These are phyloP conservation scores for Pythium phragmiticola DNA, from an alignment of 352 stramenopile genomes.

Conservation along the genomic window DNA sequence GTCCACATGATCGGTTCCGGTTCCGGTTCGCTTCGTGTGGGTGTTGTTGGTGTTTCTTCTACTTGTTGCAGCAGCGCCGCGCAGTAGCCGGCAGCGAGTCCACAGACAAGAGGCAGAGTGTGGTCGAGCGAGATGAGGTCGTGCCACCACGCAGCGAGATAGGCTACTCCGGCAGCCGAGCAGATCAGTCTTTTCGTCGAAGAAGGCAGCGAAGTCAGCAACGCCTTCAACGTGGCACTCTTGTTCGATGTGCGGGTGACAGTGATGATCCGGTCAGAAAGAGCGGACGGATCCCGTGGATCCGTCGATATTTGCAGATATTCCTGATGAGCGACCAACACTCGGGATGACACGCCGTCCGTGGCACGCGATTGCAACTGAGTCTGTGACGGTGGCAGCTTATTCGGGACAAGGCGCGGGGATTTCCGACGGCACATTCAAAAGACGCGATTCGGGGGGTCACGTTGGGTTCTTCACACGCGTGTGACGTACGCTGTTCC, in stretches of 20 bases:
- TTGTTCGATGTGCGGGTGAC: neutral
- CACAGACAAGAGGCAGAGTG: constrained; percentile 4
- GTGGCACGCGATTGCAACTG: neutral
- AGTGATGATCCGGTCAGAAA: constrained; percentile 11
- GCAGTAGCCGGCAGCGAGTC: neutral
- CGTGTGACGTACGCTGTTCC: neutral
- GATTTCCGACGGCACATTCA: neutral
- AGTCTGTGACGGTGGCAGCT: neutral
- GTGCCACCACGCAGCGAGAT: neutral
- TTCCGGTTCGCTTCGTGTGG: constrained; percentile 1
- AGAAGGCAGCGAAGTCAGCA: constrained; percentile 26
- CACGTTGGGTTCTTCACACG: neutral
- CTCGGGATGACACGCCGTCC: constrained; percentile 8
- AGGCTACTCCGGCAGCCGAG: constrained; percentile 2
- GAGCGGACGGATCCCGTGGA: neutral
- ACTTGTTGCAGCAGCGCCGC: neutral
- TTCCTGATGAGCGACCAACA: constrained; percentile 18
- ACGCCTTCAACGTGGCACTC: constrained; percentile 3
- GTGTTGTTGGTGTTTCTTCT: neutral
- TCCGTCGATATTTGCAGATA: constrained; percentile 1
- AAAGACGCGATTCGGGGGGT: neutral
- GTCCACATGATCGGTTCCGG: constrained; percentile 16
- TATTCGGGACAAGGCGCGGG: neutral
- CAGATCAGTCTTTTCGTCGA: constrained; percentile 14
- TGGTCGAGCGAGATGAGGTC: neutral